These are phyloP conservation scores for Stagonosporopsis tanaceti DNA, from an alignment of 2,329 filamentous ascomycete genomes.

Conservation along the genomic window DNA sequence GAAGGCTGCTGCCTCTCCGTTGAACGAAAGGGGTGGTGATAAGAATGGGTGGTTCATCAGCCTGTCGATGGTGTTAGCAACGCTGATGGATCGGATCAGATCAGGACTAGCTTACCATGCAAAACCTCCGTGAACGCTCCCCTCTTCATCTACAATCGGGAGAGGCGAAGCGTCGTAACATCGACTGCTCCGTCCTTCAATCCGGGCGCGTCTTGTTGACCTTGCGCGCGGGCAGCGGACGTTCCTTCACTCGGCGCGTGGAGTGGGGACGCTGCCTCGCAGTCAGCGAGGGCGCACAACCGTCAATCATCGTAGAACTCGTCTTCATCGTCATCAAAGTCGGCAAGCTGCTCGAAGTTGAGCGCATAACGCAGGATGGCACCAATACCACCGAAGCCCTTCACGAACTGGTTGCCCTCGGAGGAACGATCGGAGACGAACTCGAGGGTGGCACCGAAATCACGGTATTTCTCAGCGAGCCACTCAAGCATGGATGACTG, in stretches of 20 bases:
- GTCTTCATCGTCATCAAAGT: constrained; percentile 77
- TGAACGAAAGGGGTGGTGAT: constrained; percentile 48
- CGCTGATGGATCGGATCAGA: background rate
- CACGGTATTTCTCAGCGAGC: constrained; percentile 98
- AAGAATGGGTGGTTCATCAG: constrained; percentile 49
- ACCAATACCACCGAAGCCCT: constrained; percentile 98
- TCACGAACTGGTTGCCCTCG: constrained; percentile 99
- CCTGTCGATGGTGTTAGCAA: constrained; percentile 22
- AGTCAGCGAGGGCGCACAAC: constrained; percentile 82
- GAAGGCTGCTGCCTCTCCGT: constrained; percentile 44
- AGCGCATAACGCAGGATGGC: constrained; percentile 98
- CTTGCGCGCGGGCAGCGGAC: constrained; percentile 55
- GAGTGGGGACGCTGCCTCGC: constrained; percentile 83
- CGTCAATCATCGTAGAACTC: constrained; percentile 97
- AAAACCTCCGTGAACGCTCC: constrained; percentile 48
- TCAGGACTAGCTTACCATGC: constrained; percentile 36
- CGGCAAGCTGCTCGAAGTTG: constrained; percentile 98
- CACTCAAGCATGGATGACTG: constrained; percentile 97
- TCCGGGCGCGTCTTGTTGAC: constrained; percentile 44
- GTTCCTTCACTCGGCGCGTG: constrained; percentile 62
- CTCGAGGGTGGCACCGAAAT: constrained; percentile 93
- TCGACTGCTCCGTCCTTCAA: constrained; percentile 41
- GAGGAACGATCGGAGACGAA: constrained; percentile 98
- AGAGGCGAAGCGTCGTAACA: constrained; percentile 49
- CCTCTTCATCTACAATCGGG: constrained; percentile 49